A percentile compares a stretch with the other conserved stretches of the same genome.
phyloP scores from a whole-genome alignment of 2,329 filamentous ascomycete genomes.

The Neofusicoccum kwambonambiense region DNA sequence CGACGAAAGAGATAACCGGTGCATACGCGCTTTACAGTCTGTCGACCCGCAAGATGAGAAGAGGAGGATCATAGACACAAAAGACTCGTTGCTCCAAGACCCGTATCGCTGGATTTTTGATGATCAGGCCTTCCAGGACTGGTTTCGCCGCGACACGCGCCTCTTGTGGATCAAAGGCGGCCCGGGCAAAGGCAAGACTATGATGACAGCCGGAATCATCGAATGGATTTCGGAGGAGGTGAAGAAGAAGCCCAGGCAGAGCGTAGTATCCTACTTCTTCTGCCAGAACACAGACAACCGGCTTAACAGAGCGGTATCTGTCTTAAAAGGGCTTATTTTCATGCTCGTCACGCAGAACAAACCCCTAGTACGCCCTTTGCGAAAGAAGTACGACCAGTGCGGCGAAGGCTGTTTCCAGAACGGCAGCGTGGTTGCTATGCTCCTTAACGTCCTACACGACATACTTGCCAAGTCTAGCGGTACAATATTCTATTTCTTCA shows the following conservation, averaged over 20 bases:
- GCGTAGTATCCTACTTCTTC: slow-evolving; percentile 29
- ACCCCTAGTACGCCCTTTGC: slow-evolving; percentile 21
- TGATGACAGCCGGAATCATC: slow-evolving; percentile 31
- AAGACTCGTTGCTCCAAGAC: slow-evolving; percentile 22
- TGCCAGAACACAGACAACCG: slow-evolving; percentile 27
- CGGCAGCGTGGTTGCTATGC: slow-evolving; percentile 21
- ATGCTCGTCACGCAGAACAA: slow-evolving; percentile 25
- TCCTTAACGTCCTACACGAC: slow-evolving; percentile 25
- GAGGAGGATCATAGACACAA: slow-evolving; percentile 20
- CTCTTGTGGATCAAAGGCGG: slow-evolving; percentile 41
- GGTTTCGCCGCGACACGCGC: slow-evolving; percentile 25
- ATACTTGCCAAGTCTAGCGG: slow-evolving; percentile 20
- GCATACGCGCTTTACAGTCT: slow-evolving; percentile 16
- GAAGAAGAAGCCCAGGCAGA: slow-evolving; percentile 1
- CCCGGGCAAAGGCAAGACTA: slow-evolving; percentile 39
- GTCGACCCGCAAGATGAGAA: slow-evolving; percentile 21
- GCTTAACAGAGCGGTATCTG: slow-evolving; percentile 26
- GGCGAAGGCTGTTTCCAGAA: slow-evolving; percentile 14
- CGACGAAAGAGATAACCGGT: slow-evolving; percentile 20
- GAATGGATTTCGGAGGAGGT: slow-evolving; percentile 20
- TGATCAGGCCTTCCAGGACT: slow-evolving; percentile 26
- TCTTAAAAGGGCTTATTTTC: slow-evolving; percentile 28
- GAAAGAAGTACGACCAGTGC: slow-evolving; percentile 19
- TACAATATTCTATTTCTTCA: slow-evolving; percentile 24
- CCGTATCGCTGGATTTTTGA: slow-evolving; percentile 26